Evolutionary conservation across 1,284 basidiomycete species (phyloP), one percentile per base, ranked within the genome.

Genomic region (Cryptococcus hybrid): DNA sequence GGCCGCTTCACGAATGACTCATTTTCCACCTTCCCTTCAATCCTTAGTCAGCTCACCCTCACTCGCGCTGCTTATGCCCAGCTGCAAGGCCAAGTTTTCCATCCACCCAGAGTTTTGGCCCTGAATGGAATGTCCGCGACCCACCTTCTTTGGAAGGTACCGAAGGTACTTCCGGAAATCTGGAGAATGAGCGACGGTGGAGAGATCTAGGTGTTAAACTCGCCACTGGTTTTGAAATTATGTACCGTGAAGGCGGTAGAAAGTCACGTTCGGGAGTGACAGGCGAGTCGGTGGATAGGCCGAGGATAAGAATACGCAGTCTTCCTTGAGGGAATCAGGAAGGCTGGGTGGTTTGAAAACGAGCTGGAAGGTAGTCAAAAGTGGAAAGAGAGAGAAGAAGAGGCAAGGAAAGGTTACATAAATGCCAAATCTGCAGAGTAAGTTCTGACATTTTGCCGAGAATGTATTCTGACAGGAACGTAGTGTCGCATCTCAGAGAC

Each of bases 31-130:
- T 2, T 78, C 83, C 80, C 87, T 0, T 80, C 81, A 24, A 76
- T 85, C 6, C 80, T 90, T 7, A 80, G 82, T 2, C 82, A 83
- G 0, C 82, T 92, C 5, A 85, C 80, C 55, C 84, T 95, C 84
- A 94, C 92, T 1, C 84, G 92, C 45, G 88, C 90, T 0, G 89
- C 92, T 0, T 98, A 96, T 76, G 95, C 94, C 1, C 94, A 97
- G 68, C 80, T 98, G 11, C 77, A 88, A 37, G 88, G 92, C 3
- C 94, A 98, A 74, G 89, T 87, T 59, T 98, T 96, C 75, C 89
- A 88, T 70, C 89, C 95, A 2, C 93, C 94, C 0, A 90, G 89
- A 68, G 80, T 89, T 98, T 97, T 69, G 90, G 92, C 4, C 80
- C 71, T 36, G 71, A 80, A 64, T 75, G 79, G 77, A 60, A 70